A percentile compares a stretch with the other conserved stretches of the same genome.
These are phyloP conservation scores for Talaromyces rugulosus DNA, from an alignment of 2,329 filamentous ascomycete genomes.

Conservation along the genomic window DNA sequence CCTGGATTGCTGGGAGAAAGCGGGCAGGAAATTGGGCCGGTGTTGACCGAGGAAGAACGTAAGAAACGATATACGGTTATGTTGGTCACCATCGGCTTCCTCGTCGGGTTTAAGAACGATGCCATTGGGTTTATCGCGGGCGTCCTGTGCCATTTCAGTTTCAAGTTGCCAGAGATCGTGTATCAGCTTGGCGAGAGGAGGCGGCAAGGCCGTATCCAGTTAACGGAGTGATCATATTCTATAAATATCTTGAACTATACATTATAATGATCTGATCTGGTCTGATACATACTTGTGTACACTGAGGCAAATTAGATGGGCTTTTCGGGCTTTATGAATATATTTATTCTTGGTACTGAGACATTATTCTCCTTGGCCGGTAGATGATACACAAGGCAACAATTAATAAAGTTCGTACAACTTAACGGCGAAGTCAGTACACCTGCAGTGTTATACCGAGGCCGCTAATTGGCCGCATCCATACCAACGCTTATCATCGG, in stretches of 20 bases:
- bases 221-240: slow-evolving; percentile 6
- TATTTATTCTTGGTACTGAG: neutral
- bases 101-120: slow-evolving; percentile 86
- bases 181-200: slow-evolving; percentile 23
- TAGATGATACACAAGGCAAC: too few species aligned
- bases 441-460: too few species aligned
- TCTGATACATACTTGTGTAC: neutral
- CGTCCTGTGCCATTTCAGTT: slow-evolving; percentile 71
- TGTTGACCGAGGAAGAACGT: slow-evolving; percentile 62
- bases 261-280: neutral
- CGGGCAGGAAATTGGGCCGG: slow-evolving; percentile 28
- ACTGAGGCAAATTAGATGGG: neutral
- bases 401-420: neutral
- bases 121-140: slow-evolving; percentile 81
- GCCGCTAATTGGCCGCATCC: neutral
- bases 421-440: neutral
- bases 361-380: too few species aligned
- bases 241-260: neutral
- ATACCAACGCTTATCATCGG: slow-evolving; percentile 1
- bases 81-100: slow-evolving; percentile 77
- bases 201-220: slow-evolving; percentile 26
- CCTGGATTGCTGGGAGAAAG: slow-evolving; percentile 27
- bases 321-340: neutral
- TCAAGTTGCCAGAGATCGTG: slow-evolving; percentile 40
- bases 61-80: slow-evolving; percentile 81